These are phyloP conservation scores for Vicia sativa DNA, from an alignment of 306 rosid species.

Conservation along the genomic window DNA sequence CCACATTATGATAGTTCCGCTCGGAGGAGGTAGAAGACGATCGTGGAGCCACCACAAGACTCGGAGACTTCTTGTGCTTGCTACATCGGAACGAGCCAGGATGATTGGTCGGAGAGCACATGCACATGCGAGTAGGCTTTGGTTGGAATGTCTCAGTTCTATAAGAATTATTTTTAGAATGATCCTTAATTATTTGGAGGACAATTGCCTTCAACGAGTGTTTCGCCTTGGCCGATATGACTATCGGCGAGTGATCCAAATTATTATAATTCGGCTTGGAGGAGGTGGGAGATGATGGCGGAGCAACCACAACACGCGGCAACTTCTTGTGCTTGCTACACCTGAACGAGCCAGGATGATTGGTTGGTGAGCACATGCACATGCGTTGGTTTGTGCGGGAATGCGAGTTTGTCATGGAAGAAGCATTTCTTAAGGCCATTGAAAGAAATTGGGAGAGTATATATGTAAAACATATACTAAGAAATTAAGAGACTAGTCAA, in stretches of 20 bases:
- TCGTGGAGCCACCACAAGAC: background rate
- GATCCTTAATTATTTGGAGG: conserved; percentile 47
- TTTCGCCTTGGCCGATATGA: conserved; percentile 27
- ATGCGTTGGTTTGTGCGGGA: conserved; percentile 29
- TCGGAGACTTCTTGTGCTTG: conserved; percentile 51
- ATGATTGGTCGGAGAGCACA: conserved; percentile 67
- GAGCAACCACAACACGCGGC: background rate
- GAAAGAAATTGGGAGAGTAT: background rate
- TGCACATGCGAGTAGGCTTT: conserved; percentile 40
- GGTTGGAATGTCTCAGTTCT: conserved; percentile 59
- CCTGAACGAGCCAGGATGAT: conserved; percentile 71
- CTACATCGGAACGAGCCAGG: conserved; percentile 76
- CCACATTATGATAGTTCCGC: background rate
- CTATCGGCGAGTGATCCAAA: background rate
- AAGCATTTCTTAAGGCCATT: conserved; percentile 45
- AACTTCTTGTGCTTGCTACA: conserved; percentile 61
- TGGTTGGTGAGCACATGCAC: conserved; percentile 69
- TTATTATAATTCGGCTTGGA: background rate
- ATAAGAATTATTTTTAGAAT: conserved; percentile 47
- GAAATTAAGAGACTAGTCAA: no score
- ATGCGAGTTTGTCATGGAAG: conserved; percentile 16
- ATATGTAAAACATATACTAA: background rate
- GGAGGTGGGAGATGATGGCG: background rate
- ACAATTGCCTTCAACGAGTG: conserved; percentile 50
- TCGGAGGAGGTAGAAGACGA: background rate